These are phyloP conservation scores for Nitzschia putrida DNA, from an alignment of 108 stramenopile species.

Conservation along the genomic window DNA sequence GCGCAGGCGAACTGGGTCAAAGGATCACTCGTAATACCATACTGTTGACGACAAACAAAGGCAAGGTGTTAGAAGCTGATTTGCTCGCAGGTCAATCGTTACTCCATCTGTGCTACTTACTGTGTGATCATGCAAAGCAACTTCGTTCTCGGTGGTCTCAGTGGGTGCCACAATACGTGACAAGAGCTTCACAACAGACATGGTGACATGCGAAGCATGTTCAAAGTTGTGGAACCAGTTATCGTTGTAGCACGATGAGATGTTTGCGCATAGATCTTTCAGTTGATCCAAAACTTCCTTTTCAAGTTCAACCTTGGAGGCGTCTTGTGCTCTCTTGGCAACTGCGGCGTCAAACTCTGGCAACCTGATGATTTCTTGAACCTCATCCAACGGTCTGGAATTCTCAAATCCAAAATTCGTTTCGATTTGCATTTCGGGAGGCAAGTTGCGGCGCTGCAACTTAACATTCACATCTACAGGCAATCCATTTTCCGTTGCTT, in stretches of 20 bases:
- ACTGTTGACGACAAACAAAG: too few species aligned
- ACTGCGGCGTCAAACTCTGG: neutral
- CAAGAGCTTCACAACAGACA: conserved; percentile 1
- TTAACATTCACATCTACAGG: neutral
- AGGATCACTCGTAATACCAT: conserved; percentile 36
- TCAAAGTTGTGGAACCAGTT: conserved; percentile 14
- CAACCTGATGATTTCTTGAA: conserved; percentile 9
- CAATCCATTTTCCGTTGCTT: neutral
- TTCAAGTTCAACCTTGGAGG: neutral
- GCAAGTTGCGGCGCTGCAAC: neutral
- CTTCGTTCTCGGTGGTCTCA: neutral
- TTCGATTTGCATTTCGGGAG: neutral
- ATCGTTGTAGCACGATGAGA: neutral
- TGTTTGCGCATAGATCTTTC: neutral
- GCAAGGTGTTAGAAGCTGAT: too few species aligned
- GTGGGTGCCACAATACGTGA: neutral
- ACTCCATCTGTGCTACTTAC: too few species aligned
- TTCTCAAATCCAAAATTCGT: neutral
- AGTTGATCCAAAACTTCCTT: conserved; percentile 1
- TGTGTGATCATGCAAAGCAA: neutral
- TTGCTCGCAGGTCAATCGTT: too few species aligned
- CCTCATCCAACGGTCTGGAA: neutral
- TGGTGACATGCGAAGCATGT: conserved; percentile 9
- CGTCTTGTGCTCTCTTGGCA: neutral
- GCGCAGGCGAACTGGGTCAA: conserved; percentile 49